Evolutionary conservation across 139 green algal genomes (phyloP).

Genomic region (Mychonastes homosphaera): DNA sequence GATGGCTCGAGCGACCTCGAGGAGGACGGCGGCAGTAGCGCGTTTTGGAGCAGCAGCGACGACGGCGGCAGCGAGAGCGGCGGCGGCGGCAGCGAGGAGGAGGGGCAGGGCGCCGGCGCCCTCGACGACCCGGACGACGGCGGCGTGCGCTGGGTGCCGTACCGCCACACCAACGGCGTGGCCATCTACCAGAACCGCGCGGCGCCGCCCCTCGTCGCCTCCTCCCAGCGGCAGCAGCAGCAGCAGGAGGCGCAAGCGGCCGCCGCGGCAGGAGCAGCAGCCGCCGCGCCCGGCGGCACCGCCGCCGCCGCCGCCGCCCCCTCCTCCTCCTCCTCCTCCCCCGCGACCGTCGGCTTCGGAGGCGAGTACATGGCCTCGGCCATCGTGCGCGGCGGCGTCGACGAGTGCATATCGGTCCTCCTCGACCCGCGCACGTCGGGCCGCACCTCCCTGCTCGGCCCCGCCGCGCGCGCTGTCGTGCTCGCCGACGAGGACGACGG

Average conservation of each 20-base stretch:
- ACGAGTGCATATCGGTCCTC: slow-evolving; percentile 20
- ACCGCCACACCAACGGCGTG: slow-evolving; percentile 21
- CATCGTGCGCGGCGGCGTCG: slow-evolving; percentile 12
- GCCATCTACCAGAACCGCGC: slow-evolving; percentile 16
- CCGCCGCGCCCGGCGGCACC: neutral
- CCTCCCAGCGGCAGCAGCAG: neutral
- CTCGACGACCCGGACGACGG: too few relatives aligned
- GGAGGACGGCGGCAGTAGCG: too few relatives aligned
- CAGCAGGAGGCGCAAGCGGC: too few relatives aligned
- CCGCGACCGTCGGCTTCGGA: neutral
- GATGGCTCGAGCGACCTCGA: too few relatives aligned
- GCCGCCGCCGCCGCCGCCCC: neutral
- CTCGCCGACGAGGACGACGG: too few relatives aligned
- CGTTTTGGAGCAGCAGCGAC: too few relatives aligned
- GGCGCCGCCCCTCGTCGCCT: slow-evolving; percentile 5
- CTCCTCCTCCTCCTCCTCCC: neutral
- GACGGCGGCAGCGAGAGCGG: too few relatives aligned
- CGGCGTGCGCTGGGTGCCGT: slow-evolving; percentile 10
- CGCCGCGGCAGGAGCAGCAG: neutral
- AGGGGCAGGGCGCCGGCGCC: too few relatives aligned
- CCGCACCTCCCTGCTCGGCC: slow-evolving; percentile 15
- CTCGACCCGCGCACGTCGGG: slow-evolving; percentile 8
- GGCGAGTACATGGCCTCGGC: slow-evolving; percentile 20
- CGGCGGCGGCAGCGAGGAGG: too few relatives aligned
- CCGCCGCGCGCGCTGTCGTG: slow-evolving; percentile 8